These are phyloP conservation scores for Passalora sequoiae DNA, from an alignment of 2,329 filamentous ascomycete genomes.

Conservation along the genomic window DNA sequence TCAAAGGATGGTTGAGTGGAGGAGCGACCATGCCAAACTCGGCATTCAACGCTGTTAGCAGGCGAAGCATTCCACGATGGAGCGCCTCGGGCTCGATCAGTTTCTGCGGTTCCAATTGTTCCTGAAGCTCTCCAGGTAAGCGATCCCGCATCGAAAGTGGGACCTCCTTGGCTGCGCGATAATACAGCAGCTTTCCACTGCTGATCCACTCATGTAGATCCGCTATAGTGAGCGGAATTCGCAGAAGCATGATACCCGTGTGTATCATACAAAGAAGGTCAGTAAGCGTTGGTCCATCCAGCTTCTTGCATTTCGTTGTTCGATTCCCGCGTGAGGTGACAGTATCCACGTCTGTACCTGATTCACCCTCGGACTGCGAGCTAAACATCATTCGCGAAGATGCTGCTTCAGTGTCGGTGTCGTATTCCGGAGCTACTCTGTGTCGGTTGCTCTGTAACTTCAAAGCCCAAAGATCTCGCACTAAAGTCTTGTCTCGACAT, in stretches of 20 bases:
- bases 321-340: conserved; percentile 34
- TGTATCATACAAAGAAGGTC: conserved; percentile 78
- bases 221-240: conserved; percentile 68
- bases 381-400: conserved; percentile 51
- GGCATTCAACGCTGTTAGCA: conserved; percentile 58
- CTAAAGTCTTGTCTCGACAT: conserved; percentile 39
- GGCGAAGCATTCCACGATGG: conserved; percentile 57
- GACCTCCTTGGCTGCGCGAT: conserved; percentile 55
- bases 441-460: conserved; percentile 56
- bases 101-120: conserved; percentile 51
- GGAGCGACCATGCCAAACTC: conserved; percentile 70
- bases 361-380: conserved; percentile 51
- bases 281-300: conserved; percentile 57
- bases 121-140: conserved; percentile 58
- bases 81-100: conserved; percentile 52
- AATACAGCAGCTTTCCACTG: conserved; percentile 64
- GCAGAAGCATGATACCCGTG: conserved; percentile 67
- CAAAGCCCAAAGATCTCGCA: conserved; percentile 80
- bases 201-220: conserved; percentile 66
- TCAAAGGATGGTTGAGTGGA: conserved; percentile 61
- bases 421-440: conserved; percentile 35
- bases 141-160: conserved; percentile 61
- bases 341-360: conserved; percentile 33
- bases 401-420: conserved; percentile 32
- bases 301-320: conserved; percentile 35